A percentile compares a stretch with the other conserved stretches of the same genome.
Evolutionary conservation across 2,329 filamentous ascomycete species (phyloP).

Genomic region (Colletotrichum sidae): DNA sequence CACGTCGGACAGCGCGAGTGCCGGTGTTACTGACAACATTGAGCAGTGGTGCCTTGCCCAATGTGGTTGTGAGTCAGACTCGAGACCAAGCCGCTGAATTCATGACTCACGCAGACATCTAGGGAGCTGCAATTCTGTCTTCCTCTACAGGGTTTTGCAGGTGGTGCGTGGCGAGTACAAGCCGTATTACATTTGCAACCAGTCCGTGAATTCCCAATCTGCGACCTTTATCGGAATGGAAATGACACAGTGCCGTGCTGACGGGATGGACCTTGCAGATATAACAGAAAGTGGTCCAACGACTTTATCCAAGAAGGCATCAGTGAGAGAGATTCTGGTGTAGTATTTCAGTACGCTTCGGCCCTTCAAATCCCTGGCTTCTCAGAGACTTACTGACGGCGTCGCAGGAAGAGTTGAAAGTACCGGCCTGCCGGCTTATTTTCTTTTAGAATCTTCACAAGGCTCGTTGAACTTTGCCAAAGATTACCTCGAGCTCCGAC

Average conservation of each 20-base stretch:
- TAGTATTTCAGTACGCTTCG: too few relatives aligned
- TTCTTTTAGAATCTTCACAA: too few relatives aligned
- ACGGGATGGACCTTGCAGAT: not conserved
- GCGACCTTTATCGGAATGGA: too few relatives aligned
- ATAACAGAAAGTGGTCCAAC: constrained; percentile 4
- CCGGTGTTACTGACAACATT: not conserved
- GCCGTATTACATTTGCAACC: constrained; percentile 10
- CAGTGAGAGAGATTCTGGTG: too few relatives aligned
- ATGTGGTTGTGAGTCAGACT: constrained; percentile 2
- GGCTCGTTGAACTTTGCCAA: too few relatives aligned
- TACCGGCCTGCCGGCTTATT: too few relatives aligned
- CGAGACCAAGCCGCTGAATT: not conserved
- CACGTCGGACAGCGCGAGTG: constrained; percentile 1
- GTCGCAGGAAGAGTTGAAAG: too few relatives aligned
- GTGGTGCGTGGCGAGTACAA: not conserved
- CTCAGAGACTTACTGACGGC: too few relatives aligned
- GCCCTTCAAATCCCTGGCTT: too few relatives aligned
- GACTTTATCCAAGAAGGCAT: not conserved
- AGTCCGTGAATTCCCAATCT: not conserved
- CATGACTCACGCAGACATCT: not conserved
- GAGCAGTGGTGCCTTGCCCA: constrained; percentile 20
- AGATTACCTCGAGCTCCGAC: too few relatives aligned
- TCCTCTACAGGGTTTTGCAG: constrained; percentile 12
- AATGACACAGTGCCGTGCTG: not conserved
- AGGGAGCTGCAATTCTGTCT: constrained; percentile 11